Percentiles rank a stretch among this genome's conserved stretches.
Conservation (phyloP, 176 grass and related monocot species). For the Ensete glaucum region DNA sequence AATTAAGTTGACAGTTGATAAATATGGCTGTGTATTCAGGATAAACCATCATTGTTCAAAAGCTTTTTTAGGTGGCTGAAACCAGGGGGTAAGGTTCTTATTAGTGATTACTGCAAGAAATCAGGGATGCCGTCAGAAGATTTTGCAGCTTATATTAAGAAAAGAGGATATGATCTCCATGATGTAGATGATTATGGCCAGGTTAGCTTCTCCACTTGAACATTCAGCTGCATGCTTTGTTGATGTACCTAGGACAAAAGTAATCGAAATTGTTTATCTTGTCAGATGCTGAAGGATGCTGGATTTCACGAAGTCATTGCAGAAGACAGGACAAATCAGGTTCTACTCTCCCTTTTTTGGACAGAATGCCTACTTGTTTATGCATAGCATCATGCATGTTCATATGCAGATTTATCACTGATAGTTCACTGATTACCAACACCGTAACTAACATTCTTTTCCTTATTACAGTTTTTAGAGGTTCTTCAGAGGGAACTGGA, state of each 20-base stretch:
- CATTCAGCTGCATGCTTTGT: background rate
- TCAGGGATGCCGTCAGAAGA: conserved; percentile 63
- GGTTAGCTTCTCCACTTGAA: conserved; percentile 33
- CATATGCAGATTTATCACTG: background rate
- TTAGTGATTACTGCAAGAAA: conserved; percentile 89
- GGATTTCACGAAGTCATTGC: conserved; percentile 73
- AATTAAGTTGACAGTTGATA: background rate
- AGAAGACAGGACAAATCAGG: conserved; percentile 88
- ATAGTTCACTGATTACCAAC: background rate
- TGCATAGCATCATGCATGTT: background rate
- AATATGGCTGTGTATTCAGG: conserved; percentile 33
- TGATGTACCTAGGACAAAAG: background rate
- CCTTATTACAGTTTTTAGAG: conserved; percentile 45
- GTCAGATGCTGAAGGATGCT: conserved; percentile 65
- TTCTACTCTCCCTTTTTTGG: conserved; percentile 17
- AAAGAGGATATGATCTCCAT: conserved; percentile 89
- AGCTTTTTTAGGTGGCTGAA: conserved; percentile 92
- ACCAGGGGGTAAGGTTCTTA: conserved; percentile 84
- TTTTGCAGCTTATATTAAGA: conserved; percentile 69
- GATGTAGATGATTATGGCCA: conserved; percentile 84
- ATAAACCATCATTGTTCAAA: conserved; percentile 79
- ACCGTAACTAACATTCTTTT: background rate
- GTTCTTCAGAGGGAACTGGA: conserved; percentile 68
- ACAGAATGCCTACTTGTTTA: background rate
- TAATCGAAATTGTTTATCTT: background rate